Evolutionary conservation across 2,329 filamentous ascomycete species (phyloP).

Genomic region (Arthrinium phaeospermum): DNA sequence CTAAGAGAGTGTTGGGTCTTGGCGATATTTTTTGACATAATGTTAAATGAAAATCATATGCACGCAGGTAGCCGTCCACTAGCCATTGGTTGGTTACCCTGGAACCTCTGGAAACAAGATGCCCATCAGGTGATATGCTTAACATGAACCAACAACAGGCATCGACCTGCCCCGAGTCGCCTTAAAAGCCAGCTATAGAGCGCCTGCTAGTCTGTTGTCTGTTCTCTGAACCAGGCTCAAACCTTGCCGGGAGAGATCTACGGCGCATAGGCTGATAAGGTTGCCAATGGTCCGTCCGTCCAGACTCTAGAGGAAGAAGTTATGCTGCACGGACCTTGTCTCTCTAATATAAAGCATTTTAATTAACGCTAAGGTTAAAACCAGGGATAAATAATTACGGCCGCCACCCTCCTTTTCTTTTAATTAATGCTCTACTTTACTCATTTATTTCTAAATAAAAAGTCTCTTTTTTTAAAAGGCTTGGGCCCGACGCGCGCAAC

Average conservation of each 20-base stretch:
- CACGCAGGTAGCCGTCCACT: not conserved
- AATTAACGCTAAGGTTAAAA: slow-evolving; percentile 15
- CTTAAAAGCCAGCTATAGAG: not conserved
- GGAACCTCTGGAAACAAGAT: not conserved
- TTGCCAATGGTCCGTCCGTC: not conserved
- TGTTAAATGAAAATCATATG: not conserved
- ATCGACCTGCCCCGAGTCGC: not conserved
- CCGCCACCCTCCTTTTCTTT: slow-evolving; percentile 1
- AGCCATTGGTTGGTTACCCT: not conserved
- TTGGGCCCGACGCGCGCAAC: not conserved
- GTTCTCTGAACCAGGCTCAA: not conserved
- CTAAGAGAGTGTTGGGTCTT: not conserved
- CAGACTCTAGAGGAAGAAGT: not conserved
- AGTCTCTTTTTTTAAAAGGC: not conserved
- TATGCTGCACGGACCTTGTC: slow-evolving; percentile 14
- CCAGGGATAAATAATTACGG: slow-evolving; percentile 14
- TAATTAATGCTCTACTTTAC: slow-evolving; percentile 15
- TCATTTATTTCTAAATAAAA: slow-evolving; percentile 11
- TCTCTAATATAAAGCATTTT: slow-evolving; percentile 7
- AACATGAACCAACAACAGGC: not conserved
- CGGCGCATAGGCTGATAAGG: not conserved
- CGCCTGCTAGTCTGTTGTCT: not conserved
- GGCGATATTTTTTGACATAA: not conserved
- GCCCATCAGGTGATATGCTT: not conserved
- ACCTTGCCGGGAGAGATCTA: not conserved